A percentile compares a stretch with the other conserved stretches of the same genome.
These are phyloP conservation scores for Marasmius tenuissimus DNA, from an alignment of 1,284 basidiomycete genomes.

Conservation along the genomic window DNA sequence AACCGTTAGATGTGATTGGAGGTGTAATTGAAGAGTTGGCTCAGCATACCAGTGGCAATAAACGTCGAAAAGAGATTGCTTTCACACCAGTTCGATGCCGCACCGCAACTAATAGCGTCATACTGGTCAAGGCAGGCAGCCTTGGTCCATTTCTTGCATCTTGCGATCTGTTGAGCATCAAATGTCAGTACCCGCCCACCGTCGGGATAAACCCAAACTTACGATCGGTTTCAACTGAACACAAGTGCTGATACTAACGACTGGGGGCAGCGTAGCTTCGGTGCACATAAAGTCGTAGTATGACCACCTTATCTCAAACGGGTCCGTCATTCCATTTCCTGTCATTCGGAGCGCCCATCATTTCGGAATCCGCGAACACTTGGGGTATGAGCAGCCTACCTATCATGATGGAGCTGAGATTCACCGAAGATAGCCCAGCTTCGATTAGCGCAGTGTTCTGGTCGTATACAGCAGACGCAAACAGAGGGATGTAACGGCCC, in stretches of 20 bases:
- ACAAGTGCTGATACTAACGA: too few relatives aligned
- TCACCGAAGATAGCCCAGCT: conserved; percentile 55
- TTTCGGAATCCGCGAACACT: background rate
- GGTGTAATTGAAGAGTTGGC: background rate
- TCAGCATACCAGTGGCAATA: conserved; percentile 30
- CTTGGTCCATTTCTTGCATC: conserved; percentile 49
- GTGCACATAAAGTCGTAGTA: conserved; percentile 53
- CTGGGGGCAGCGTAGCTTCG: conserved; percentile 10
- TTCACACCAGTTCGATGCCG: conserved; percentile 50
- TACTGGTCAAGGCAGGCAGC: conserved; percentile 45
- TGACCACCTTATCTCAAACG: conserved; percentile 35
- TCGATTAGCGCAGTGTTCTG: conserved; percentile 50
- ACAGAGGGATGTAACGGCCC: conserved; percentile 70
- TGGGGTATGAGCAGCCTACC: conserved; percentile 35
- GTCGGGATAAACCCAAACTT: conserved; percentile 12
- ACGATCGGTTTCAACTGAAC: conserved; percentile 51
- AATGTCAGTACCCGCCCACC: background rate
- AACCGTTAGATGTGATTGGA: background rate
- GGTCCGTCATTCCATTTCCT: conserved; percentile 61
- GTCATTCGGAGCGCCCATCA: background rate
- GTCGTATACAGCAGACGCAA: conserved; percentile 62
- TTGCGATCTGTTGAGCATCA: conserved; percentile 33
- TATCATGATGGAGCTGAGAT: too few relatives aligned
- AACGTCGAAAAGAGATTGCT: conserved; percentile 32
- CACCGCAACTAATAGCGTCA: conserved; percentile 53